Percentiles rank a stretch among this genome's conserved stretches.
Evolutionary conservation across 768 basidiomycete species (phyloP).

Genomic region (Mycena maculata): DNA sequence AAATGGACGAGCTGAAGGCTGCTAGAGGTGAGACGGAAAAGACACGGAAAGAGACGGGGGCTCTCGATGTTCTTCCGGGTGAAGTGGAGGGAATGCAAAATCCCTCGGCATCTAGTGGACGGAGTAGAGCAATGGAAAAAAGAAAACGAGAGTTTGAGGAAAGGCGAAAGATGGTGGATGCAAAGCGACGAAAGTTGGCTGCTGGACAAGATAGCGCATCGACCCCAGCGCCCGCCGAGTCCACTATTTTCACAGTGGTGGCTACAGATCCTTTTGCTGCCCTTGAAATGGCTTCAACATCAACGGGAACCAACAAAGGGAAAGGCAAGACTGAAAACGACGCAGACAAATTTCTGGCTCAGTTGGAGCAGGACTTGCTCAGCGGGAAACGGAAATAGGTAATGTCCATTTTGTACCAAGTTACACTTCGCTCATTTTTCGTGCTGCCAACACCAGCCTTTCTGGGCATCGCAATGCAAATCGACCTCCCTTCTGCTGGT

Average conservation of each 20-base stretch:
- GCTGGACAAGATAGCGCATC: slow-evolving; percentile 29
- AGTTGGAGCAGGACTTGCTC: slow-evolving; percentile 72
- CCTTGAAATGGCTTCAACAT: slow-evolving; percentile 51
- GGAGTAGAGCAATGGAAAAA: slow-evolving; percentile 76
- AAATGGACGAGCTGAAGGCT: slow-evolving; percentile 85
- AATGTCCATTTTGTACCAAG: slow-evolving; percentile 53
- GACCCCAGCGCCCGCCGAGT: slow-evolving; percentile 5
- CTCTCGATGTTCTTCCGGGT: slow-evolving; percentile 71
- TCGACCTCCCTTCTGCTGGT: slow-evolving; percentile 53
- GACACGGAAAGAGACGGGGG: slow-evolving; percentile 68
- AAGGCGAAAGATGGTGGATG: slow-evolving; percentile 68
- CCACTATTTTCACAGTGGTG: slow-evolving; percentile 23
- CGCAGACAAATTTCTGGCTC: slow-evolving; percentile 76
- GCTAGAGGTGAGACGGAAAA: slow-evolving; percentile 79
- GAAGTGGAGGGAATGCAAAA: slow-evolving; percentile 82
- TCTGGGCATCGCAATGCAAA: slow-evolving; percentile 64
- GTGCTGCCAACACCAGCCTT: slow-evolving; percentile 55
- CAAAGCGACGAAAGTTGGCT: slow-evolving; percentile 71
- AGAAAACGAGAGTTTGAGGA: slow-evolving; percentile 81
- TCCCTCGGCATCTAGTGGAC: slow-evolving; percentile 41
- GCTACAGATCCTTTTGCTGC: slow-evolving; percentile 62
- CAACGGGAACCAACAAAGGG: slow-evolving; percentile 35
- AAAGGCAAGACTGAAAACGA: slow-evolving; percentile 45
- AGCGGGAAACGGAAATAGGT: slow-evolving; percentile 44
- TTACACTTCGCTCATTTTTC: slow-evolving; percentile 18